Evolutionary conservation across 23 red algal species (phyloP), one percentile per base, ranked within the genome.

Genomic region (Gracilaria domingensis): DNA sequence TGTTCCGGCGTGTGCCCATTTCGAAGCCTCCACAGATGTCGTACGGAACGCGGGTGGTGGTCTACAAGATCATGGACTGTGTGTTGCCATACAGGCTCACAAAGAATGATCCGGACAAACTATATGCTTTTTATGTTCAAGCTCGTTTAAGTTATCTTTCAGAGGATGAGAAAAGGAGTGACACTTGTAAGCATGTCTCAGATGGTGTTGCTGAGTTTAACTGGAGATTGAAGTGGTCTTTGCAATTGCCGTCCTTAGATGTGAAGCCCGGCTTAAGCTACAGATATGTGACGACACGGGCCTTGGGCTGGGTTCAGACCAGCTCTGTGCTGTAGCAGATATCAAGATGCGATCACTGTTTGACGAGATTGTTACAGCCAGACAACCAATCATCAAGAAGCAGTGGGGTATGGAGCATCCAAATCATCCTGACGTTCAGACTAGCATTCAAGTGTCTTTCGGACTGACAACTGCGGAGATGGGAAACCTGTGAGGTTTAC

Each of bases 261-360:
- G 80, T 96, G 35, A 96, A 93, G 72, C 94, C 94, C 81, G 94
- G 21, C 77, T 96, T 4, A 96, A 96, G 65, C 47, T 96, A 6
- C 80, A 91, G 53, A 76, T 96, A 40, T 96, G 92, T 93, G 94
- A 96, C 45, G 83, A 92, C 53, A 86, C 82, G 37, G 78, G 87
- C 30, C 83, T 66, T 66, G 91, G 91, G 13, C 65, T 94, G 1
- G 93, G 93, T 48, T 60, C 71, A 5, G 93, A 95, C 55, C 81
- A 91, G 55, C 87, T 96, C 38, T 92, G 88, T 42, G 94, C 86
- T 7, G 56, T 78, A 1, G 89, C 74, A 2, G 94, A 96, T 70
- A 86, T 96, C 76, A 96, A 96, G 83, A 47, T 96, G 20, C 83
- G 88, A 23, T 87, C 88, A 4, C 37, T 96, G 82, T 91, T 96